phyloP scores from a whole-genome alignment of 805 yeast genomes.

The Cyberlindnera maritima region DNA sequence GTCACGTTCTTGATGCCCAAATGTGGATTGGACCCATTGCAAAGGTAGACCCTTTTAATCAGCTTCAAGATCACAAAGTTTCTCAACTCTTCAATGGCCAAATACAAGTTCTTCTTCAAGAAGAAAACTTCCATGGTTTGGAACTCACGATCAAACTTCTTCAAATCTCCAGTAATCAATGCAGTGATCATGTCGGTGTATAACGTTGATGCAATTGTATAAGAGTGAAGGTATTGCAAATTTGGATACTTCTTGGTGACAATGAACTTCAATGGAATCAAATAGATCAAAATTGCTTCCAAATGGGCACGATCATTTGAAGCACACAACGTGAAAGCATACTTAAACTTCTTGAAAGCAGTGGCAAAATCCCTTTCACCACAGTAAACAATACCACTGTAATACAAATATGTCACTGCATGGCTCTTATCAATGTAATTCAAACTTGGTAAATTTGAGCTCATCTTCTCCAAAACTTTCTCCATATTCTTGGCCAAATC shows the following conservation, averaged over 20 bases:
- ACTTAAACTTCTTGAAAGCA: constrained; percentile 49
- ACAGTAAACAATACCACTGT: constrained; percentile 62
- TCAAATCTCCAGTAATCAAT: constrained; percentile 53
- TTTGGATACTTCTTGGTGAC: constrained; percentile 48
- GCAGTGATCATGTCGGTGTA: constrained; percentile 29
- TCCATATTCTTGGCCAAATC: constrained; percentile 75
- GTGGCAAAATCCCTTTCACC: constrained; percentile 58
- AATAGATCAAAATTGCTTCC: constrained; percentile 46
- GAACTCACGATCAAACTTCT: constrained; percentile 45
- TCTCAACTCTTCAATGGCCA: constrained; percentile 53
- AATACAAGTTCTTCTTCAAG: constrained; percentile 57
- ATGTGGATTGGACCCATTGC: constrained; percentile 30
- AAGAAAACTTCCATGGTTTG: constrained; percentile 45
- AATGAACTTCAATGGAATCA: constrained; percentile 63
- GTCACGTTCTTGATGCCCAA: constrained; percentile 39
- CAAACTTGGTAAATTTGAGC: constrained; percentile 50
- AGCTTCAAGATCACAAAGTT: constrained; percentile 49
- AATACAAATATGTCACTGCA: constrained; percentile 62
- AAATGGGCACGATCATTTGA: constrained; percentile 21
- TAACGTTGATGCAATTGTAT: constrained; percentile 44
- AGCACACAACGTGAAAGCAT: constrained; percentile 37
- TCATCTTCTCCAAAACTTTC: constrained; percentile 59
- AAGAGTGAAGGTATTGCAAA: constrained; percentile 34
- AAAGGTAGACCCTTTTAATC: constrained; percentile 36
- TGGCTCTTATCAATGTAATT: constrained; percentile 45